These are phyloP conservation scores for Physcomitrium patens DNA, from an alignment of 225 moss, liverwort and hornwort species.

Conservation along the genomic window DNA sequence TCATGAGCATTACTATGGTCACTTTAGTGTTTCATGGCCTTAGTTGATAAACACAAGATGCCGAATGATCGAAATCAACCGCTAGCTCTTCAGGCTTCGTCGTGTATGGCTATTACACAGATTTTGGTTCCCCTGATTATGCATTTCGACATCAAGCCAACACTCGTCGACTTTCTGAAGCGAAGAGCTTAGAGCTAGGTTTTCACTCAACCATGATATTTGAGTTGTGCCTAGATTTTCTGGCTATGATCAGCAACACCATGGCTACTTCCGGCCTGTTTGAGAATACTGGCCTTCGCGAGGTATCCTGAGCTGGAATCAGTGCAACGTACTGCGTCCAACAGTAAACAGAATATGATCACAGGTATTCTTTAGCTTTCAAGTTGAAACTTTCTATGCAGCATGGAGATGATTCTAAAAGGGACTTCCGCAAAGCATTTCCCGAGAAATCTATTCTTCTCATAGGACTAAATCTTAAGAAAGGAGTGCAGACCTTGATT, in stretches of 20 bases:
- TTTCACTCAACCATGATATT: constrained; percentile 28
- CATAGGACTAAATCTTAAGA: too few relatives aligned
- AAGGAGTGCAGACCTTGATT: constrained; percentile 23
- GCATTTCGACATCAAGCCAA: too few relatives aligned
- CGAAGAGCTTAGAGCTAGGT: constrained; percentile 16
- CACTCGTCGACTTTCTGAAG: not conserved
- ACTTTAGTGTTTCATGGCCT: not conserved
- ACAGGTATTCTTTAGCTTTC: not conserved
- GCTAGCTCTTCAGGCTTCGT: not conserved
- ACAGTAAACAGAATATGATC: not conserved
- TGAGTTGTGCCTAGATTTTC: constrained; percentile 40
- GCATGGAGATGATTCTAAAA: too few relatives aligned
- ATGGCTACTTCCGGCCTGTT: constrained; percentile 73
- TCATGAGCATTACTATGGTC: not conserved
- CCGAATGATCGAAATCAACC: constrained; percentile 1
- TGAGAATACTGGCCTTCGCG: constrained; percentile 82
- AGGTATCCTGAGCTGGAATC: constrained; percentile 68
- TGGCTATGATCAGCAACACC: constrained; percentile 42
- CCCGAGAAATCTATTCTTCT: too few relatives aligned
- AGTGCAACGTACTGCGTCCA: constrained; percentile 30
- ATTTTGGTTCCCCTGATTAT: not conserved
- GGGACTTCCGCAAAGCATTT: too few relatives aligned
- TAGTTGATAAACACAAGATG: constrained; percentile 1
- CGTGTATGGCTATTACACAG: constrained; percentile 8
- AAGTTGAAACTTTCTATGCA: too few relatives aligned